phyloP scores from a whole-genome alignment of 139 green algal species.

The Haematococcus lacustris region DNA sequence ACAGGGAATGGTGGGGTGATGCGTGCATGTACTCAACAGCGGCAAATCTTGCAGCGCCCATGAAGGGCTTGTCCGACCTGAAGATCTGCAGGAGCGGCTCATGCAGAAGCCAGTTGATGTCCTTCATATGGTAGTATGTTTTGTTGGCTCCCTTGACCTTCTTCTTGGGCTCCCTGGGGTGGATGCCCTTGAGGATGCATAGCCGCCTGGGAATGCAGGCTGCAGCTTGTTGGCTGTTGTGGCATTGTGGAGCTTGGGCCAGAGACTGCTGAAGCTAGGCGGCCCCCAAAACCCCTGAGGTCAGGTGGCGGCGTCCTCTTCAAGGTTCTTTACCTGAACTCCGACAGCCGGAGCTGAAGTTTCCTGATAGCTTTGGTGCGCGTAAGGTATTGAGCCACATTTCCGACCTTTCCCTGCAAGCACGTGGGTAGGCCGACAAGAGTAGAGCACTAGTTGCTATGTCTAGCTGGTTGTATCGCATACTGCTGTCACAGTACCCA shows the following conservation, averaged over 20 bases:
- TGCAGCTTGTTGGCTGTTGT: neutral
- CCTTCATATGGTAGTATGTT: constrained; percentile 98
- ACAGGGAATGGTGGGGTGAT: too few species aligned
- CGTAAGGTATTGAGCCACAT: constrained; percentile 87
- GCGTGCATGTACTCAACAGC: too few species aligned
- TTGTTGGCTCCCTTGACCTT: constrained; percentile 90
- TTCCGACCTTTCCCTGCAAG: constrained; percentile 47
- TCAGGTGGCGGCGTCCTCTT: neutral
- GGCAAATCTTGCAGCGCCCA: too few species aligned
- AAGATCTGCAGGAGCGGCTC: constrained; percentile 91
- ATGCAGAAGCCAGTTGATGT: constrained; percentile 93
- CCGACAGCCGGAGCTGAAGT: constrained; percentile 90
- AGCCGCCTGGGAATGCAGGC: constrained; percentile 59
- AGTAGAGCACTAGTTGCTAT: neutral
- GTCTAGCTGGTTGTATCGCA: neutral
- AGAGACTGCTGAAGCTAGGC: neutral
- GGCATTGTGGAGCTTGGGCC: neutral
- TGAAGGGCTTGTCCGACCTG: too few species aligned
- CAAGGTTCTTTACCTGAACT: constrained; percentile 96
- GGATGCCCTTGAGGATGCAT: constrained; percentile 98
- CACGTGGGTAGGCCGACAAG: neutral
- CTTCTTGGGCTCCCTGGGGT: constrained; percentile 95
- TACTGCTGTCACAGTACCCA: neutral
- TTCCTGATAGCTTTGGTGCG: constrained; percentile 90
- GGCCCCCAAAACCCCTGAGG: too few species aligned